phyloP scores from a whole-genome alignment of 495 filamentous ascomycete species.

The Aspergillus asperescens region DNA sequence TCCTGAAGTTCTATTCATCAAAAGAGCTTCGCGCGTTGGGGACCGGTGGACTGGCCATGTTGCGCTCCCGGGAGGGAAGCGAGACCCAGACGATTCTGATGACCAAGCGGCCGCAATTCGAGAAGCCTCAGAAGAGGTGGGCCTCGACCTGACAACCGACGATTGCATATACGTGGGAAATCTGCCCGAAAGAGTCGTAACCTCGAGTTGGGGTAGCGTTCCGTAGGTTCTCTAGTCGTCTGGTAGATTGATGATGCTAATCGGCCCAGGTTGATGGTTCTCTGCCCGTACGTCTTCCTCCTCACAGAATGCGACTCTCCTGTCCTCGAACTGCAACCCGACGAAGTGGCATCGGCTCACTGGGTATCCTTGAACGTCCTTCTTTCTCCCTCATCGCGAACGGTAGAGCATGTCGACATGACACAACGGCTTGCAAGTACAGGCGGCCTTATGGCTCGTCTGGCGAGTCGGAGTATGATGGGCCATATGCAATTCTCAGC shows the following conservation, averaged over 20 bases:
- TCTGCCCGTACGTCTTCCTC: slow-evolving; percentile 71
- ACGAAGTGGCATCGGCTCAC: slow-evolving; percentile 69
- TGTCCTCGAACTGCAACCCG: slow-evolving; percentile 59
- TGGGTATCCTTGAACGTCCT: slow-evolving; percentile 70
- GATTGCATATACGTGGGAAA: slow-evolving; percentile 59
- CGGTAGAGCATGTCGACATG: slow-evolving; percentile 60
- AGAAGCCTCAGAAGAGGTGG: slow-evolving; percentile 69
- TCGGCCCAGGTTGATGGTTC: slow-evolving; percentile 59
- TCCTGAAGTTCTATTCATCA: slow-evolving; percentile 73
- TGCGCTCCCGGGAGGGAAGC: slow-evolving; percentile 67
- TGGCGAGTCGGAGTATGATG: slow-evolving; percentile 50
- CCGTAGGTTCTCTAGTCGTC: slow-evolving; percentile 45
- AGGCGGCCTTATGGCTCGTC: slow-evolving; percentile 44
- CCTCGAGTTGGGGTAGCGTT: slow-evolving; percentile 64
- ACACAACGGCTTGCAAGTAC: slow-evolving; percentile 55
- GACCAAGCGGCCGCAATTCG: slow-evolving; percentile 62
- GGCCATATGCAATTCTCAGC: slow-evolving; percentile 71
- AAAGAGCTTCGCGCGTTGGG: slow-evolving; percentile 62
- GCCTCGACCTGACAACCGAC: slow-evolving; percentile 54
- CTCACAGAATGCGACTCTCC: slow-evolving; percentile 53
- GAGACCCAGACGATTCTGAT: slow-evolving; percentile 62
- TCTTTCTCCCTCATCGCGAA: slow-evolving; percentile 56
- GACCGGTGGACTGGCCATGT: slow-evolving; percentile 76
- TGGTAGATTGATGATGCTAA: not conserved
- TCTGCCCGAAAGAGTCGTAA: slow-evolving; percentile 65